Evolutionary conservation across 2,329 filamentous ascomycete species (phyloP), one percentile per base, ranked within the genome.

Genomic region (Ceratocystis cubensis): DNA sequence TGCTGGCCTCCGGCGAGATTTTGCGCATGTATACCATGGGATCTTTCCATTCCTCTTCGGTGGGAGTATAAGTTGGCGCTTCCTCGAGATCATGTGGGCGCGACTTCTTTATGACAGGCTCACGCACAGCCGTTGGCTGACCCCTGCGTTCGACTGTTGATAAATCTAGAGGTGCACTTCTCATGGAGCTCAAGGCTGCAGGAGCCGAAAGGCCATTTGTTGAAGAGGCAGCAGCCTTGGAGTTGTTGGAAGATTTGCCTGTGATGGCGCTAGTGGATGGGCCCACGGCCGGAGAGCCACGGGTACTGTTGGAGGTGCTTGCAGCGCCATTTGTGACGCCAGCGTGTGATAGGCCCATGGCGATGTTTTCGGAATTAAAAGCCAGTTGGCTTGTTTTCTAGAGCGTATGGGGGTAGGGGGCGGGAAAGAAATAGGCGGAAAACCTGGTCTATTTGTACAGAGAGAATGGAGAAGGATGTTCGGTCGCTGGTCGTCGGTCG

Each of bases 21-120:
- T 93, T 96, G 74, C 87, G 87, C 72, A 99, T 92, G 73, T 96
- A 99, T 71, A 89, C 88, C 73, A 96, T 86, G 0, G 94, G 94
- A 72, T 99, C 92, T 72, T 88, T 90, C 81, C 94, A 99, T 75
- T 99, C 92, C 71, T 96, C 92, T 71, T 91, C 87, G 0, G 90
- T 96, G 41, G 94, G 94, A 70, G 86, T 82, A 75, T 91, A 99
- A 4, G 91, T 94, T 1, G 93, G 93, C 33, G 94, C 93, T 74
- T 97, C 93, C 70, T 88, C 83, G 53, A 99, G 82, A 56, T 87
- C 91, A 76, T 96, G 91, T 46, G 89, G 89, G 64, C 94, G 84
- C 71, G 84, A 85, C 74, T 87, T 87, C 75, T 87, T 86, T 75
- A 90, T 89, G n/a, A 82, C 81, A 5, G 86, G 82, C 73, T 96